phyloP scores from a whole-genome alignment of 192 early-diverging fungal species.

The Gorgonomyces haynaldii region DNA sequence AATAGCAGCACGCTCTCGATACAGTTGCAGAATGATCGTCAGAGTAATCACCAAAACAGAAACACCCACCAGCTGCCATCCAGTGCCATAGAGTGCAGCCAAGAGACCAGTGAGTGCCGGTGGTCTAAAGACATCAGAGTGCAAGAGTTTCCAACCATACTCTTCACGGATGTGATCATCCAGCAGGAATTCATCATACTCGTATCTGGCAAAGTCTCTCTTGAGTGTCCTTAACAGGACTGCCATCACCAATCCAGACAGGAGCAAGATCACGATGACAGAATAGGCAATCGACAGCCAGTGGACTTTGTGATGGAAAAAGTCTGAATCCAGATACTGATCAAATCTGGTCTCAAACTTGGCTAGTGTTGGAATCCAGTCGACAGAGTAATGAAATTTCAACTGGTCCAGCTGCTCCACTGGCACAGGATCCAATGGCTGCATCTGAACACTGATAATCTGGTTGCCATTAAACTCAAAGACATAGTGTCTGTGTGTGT shows the following conservation, averaged over 20 bases:
- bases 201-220: constrained; percentile 89
- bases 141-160: constrained; percentile 96
- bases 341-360: constrained; percentile 73
- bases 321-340: constrained; percentile 63
- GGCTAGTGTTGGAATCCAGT: constrained; percentile 40
- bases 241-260: constrained; percentile 81
- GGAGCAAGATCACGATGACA: constrained; percentile 82
- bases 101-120: constrained; percentile 64
- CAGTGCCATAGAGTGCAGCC: constrained; percentile 73
- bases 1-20: constrained; percentile 47
- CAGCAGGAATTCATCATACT: constrained; percentile 52
- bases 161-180: constrained; percentile 76
- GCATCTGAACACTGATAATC: constrained; percentile 41
- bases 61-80: constrained; percentile 39
- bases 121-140: constrained; percentile 95
- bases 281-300: constrained; percentile 95
- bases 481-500: constrained; percentile 42
- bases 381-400: constrained; percentile 63
- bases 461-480: constrained; percentile 8
- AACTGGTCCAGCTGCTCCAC: constrained; percentile 23
- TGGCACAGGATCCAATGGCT: constrained; percentile 18
- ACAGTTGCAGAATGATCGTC: background rate
- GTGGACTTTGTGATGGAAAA: constrained; percentile 83
- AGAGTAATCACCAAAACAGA: constrained; percentile 16
- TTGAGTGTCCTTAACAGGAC: constrained; percentile 80